Base-by-base conservation (phyloP, 2,329 filamentous ascomycete species). In the Ascochyta rabiei region DNA sequence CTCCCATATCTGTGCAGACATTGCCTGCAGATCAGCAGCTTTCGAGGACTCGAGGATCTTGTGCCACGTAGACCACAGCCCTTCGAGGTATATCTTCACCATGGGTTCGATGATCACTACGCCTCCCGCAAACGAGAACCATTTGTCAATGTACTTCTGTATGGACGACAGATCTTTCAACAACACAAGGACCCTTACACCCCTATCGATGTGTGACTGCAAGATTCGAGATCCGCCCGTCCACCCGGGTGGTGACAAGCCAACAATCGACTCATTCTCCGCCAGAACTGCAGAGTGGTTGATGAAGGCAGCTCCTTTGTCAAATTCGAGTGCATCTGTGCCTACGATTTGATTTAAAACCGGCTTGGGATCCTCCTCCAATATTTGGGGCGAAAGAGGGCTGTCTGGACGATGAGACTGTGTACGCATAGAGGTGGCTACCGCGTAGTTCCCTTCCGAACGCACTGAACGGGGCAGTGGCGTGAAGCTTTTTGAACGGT, bases 1-100 rank as follows among this genome's bases (percentile, higher is more conserved):
- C 0, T 70, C 60, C 76, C 76, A 80, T 3, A 79, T 67, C 23
- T 70, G 67, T 41, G 76, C 73, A 7, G 77, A 79, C 41, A 79
- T 70, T 3, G 57, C 56, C 9, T 67, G 63, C 5, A 79, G 61
- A 19, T 73, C 64, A 6, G 68, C 64, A 1, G 65, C 48, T 18
- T 68, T 69, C 42, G 69, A 62, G 1, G 51, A 49, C 18, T 62
- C 56, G 2, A 75, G 60, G 0, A 56, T 53, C 18, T 66, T 68
- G 8, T 64, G 65, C 64, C 72, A 71, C 4, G 59, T 58, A 3
- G 60, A 57, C 62, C 63, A 69, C 6, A 74, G n/a, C 1, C 63
- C 66, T 6, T 60, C 40, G 2, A 62, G 59, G 53, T 65, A 73
- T 4, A 70, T 66, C 41, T 68, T 70, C 18, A 72, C 57, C 62